Evolutionary conservation across 2,329 filamentous ascomycete genomes (phyloP).

Genomic region (Magnaporthiopsis poae): DNA sequence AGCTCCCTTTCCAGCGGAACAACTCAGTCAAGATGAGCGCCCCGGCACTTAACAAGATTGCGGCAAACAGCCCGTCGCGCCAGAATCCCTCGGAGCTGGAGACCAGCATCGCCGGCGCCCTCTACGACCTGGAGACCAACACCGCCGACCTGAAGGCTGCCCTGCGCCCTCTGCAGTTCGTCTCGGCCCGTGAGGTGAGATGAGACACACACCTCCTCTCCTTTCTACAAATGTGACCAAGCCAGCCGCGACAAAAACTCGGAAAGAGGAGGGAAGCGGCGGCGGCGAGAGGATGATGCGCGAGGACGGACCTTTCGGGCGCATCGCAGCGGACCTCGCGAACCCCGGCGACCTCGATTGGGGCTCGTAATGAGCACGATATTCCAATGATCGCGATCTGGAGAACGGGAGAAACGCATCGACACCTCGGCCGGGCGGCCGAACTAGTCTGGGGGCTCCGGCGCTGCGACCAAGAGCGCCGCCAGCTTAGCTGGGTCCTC

Average conservation of each 20-base stretch:
- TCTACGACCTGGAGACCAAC: conserved; percentile 99
- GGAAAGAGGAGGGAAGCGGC: conserved; percentile 2
- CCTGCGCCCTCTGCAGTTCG: conserved; percentile 95
- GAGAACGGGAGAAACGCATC: conserved; percentile 3
- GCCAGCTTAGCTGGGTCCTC: not conserved
- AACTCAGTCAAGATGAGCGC: conserved; percentile 41
- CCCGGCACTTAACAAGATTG: conserved; percentile 93
- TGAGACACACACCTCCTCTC: conserved; percentile 20
- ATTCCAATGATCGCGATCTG: conserved; percentile 8
- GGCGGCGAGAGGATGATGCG: not conserved
- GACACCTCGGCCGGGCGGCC: not conserved
- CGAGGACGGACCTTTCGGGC: not conserved
- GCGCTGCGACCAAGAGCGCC: not conserved
- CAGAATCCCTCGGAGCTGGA: conserved; percentile 95
- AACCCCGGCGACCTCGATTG: conserved; percentile 6
- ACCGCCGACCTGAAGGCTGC: conserved; percentile 94
- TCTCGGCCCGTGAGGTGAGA: conserved; percentile 98
- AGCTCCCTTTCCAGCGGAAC: conserved; percentile 12
- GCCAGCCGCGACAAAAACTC: conserved; percentile 1
- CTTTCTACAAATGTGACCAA: conserved; percentile 1
- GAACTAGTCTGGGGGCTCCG: not conserved
- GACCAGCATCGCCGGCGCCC: conserved; percentile 89
- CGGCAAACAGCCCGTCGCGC: conserved; percentile 90
- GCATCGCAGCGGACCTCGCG: not conserved
- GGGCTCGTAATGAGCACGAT: conserved; percentile 9